phyloP scores from a whole-genome alignment of 179 eudicot genomes.

The Sideroxylon spinosum region DNA sequence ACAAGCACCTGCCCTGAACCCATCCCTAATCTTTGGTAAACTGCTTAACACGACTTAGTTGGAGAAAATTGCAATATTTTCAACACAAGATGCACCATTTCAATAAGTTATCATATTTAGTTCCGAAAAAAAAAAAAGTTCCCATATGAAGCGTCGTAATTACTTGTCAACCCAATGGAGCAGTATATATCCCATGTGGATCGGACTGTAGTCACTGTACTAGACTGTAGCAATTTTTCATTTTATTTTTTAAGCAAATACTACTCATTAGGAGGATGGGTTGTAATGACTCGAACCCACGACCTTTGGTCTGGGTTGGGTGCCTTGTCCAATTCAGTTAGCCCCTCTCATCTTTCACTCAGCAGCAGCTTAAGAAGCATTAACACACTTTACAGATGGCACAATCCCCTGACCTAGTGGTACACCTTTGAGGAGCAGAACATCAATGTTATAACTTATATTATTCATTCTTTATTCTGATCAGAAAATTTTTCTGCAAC shows the following conservation, averaged over 20 bases:
- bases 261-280: too few species aligned
- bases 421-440: not conserved
- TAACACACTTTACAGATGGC: not conserved
- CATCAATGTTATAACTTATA: not conserved
- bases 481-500: not conserved
- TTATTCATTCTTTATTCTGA: not conserved
- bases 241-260: too few species aligned
- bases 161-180: not conserved
- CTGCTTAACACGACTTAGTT: not conserved
- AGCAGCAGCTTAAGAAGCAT: constrained; percentile 3
- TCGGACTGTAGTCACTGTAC: too few species aligned
- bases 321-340: too few species aligned
- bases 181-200: not conserved
- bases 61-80: not conserved
- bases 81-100: not conserved
- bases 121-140: too few species aligned
- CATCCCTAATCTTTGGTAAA: too few species aligned
- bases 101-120: too few species aligned
- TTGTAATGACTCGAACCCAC: too few species aligned
- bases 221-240: too few species aligned
- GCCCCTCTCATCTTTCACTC: not conserved
- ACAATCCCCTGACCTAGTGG: not conserved
- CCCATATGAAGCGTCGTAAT: too few species aligned
- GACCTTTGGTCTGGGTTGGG: too few species aligned
- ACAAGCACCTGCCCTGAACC: too few species aligned